Base-by-base conservation (phyloP, 495 filamentous ascomycete species). In the Diplogelasinospora grovesii region DNA sequence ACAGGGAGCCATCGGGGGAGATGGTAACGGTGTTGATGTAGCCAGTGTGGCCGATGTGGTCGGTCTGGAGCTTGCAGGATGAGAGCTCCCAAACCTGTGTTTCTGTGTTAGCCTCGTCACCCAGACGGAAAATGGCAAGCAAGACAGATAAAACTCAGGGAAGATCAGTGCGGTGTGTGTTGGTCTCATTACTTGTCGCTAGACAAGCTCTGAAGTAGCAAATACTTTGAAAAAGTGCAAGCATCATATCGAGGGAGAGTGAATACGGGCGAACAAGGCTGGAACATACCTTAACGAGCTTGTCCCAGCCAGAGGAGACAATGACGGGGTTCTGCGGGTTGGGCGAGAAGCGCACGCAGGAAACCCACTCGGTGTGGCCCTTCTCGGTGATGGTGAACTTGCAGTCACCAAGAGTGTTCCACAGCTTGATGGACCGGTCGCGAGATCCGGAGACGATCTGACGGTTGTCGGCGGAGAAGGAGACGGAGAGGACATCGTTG, bases 1-100 rank as follows among this genome's bases (percentile, higher is more conserved):
- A 99, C 60, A 99, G 92, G 48, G 92, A 99, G 56, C 92, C 92
- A 66, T 99, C 92, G 61, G 92, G 92, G 54, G 93, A 97, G 79
- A 99, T 97, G 65, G 92, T 99, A 69, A 99, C 92, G 65, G 92
- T 93, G 85, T 99, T 99, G 81, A 99, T 99, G 79, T 99, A 97
- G 59, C 92, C 92, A 62, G 86, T 86, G 82, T 99, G 92, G 70
- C 92, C 92, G 69, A 94, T 93, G 81, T 99, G 93, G 81, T 99
- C 92, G 60, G 92, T 99, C 75, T 99, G 92, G 64, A 99, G 84
- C 66, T 90, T 86, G 87, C 92, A 99, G 61, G 85, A 87, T 54
- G 89, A 89, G 61, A 99, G 87, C 73, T 99, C 92, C 92, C 92
- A 99, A 61, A 99, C 92, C 92, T 98, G 50, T 44, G 41, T 3